phyloP scores from a whole-genome alignment of 768 basidiomycete species.

The Russula compacta region DNA sequence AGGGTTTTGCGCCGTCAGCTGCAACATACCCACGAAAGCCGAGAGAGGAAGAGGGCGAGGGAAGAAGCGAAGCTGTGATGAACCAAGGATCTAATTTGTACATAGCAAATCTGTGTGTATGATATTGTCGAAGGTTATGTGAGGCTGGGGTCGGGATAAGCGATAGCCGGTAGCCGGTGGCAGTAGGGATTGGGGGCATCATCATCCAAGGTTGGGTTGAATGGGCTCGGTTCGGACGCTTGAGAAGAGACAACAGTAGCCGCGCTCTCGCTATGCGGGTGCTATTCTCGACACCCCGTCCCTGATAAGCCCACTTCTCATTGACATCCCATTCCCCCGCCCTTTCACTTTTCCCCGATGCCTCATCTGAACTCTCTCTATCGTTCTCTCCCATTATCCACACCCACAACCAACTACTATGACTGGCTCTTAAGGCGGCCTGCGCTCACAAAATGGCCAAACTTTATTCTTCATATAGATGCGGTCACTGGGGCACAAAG shows the following conservation, averaged over 20 bases:
- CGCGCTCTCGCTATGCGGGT: neutral
- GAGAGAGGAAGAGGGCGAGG: neutral
- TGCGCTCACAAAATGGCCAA: conserved; percentile 24
- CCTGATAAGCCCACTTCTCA: neutral
- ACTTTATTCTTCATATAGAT: conserved; percentile 51
- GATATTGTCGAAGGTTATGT: no score
- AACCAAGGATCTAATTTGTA: no score
- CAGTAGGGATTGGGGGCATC: no score
- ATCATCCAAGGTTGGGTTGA: neutral
- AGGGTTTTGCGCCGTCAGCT: conserved; percentile 57
- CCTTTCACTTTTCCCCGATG: neutral
- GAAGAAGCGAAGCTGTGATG: neutral
- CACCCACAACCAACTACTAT: conserved; percentile 13
- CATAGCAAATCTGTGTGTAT: neutral
- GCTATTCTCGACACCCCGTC: neutral
- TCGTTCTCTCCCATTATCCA: neutral
- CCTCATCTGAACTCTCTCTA: neutral
- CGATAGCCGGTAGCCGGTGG: neutral
- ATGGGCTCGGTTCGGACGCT: no score
- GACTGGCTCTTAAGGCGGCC: conserved; percentile 7
- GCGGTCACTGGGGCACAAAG: conserved; percentile 39
- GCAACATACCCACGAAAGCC: conserved; percentile 32
- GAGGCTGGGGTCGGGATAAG: neutral
- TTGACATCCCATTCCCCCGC: neutral
- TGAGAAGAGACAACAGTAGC: neutral